Base-by-base conservation (phyloP, 169 alveolate species). In the Eimeria sp. region DNA sequence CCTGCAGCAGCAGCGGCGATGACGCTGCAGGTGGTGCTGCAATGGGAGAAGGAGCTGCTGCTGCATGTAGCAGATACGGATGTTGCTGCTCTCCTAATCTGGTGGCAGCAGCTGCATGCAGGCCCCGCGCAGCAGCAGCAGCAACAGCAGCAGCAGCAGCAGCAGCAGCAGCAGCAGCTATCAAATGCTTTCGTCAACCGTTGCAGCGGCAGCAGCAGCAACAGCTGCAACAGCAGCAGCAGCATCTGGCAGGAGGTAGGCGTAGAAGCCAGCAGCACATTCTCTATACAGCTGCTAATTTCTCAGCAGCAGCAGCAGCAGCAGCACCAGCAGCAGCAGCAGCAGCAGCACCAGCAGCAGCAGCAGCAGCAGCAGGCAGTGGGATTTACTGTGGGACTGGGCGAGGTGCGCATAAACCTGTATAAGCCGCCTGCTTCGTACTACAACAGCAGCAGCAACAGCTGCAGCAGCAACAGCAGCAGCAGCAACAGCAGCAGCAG, bases 101-200 rank as follows among this genome's bases (percentile, higher is more conserved):
- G 90, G 90, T 82, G 90, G 90, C 74, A 54, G 76, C 90, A 82
- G 90, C 76, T 82, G 90, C 90, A n/a, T 4, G 76, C 76, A n/a
- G 90, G 90, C 43, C 33, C 1, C 40, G 0, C 40, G 66, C 23
- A 23, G n/a, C 33, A 23, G 64, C 58, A 37, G 87, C 87, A 77
- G 71, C 90, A 58, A 76, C 76, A 82, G 90, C 74, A 52, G 76
- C 90, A 30, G 90, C 90, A 52, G 54, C 90, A 82, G 90, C 90
- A 14, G 88, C 88, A 46, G 46, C 88, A 46, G 46, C 88, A 78
- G 20, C 37, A 23, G 56, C 4, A n/a, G n/a, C n/a, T n/a, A n/a
- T n/a, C 54, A 71, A 60, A 18, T 76, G 62, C 85, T 52, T 6
- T 27, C 30, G 68, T 18, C 0, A 78, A 23, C n/a, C n/a, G n/a